Conservation (phyloP, 495 filamentous ascomycete genomes). For the Elaphomyces granulatus region DNA sequence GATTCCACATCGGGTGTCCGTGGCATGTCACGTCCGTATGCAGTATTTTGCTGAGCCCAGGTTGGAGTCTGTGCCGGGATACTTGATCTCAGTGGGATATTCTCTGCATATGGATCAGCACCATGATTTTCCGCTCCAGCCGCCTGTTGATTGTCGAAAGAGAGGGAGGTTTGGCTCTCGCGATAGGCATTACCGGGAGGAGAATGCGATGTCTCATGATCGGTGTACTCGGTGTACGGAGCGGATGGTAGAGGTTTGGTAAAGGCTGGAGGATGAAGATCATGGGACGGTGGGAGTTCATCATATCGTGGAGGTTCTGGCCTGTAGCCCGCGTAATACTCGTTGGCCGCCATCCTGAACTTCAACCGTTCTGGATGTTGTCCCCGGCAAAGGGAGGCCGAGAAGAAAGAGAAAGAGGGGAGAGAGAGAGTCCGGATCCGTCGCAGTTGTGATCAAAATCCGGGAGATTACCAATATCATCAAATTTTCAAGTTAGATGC, state of each 20-base stretch:
- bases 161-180: conserved; percentile 30
- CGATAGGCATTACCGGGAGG: conserved; percentile 20
- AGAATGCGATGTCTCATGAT: conserved; percentile 17
- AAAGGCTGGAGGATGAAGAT: conserved; percentile 13
- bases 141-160: conserved; percentile 21
- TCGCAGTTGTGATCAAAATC: too few species aligned
- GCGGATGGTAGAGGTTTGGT: conserved; percentile 16
- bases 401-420: too few species aligned
- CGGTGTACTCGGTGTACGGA: conserved; percentile 17
- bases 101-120: conserved; percentile 35
- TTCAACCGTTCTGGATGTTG: neutral
- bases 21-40: conserved; percentile 23
- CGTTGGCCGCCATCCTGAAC: conserved; percentile 63
- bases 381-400: too few species aligned
- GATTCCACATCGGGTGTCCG: conserved; percentile 7
- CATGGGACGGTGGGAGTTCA: conserved; percentile 20
- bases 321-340: conserved; percentile 53
- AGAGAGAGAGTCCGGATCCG: too few species aligned
- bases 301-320: conserved; percentile 31
- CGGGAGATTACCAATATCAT: too few species aligned
- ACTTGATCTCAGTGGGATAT: conserved; percentile 34
- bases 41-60: conserved; percentile 32
- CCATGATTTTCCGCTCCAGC: conserved; percentile 22
- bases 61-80: conserved; percentile 17
- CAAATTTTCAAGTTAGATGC: too few species aligned